Evolutionary conservation across 441 rosid genomes (phyloP).

Genomic region (Macaranga tanarius): DNA sequence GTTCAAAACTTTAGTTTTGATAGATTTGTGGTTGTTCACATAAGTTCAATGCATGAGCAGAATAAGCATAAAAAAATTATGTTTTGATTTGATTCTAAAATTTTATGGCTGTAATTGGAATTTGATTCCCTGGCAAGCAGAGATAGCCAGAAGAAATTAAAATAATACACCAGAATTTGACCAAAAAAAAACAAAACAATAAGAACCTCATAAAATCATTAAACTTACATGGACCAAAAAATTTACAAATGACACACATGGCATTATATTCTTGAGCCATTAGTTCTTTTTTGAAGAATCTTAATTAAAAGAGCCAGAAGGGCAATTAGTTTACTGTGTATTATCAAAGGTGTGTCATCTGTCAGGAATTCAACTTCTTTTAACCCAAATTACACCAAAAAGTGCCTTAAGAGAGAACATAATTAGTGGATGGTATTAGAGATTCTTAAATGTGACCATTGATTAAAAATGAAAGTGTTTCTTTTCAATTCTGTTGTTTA

Average conservation of each 20-base stretch:
- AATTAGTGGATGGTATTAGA: constrained; percentile 11
- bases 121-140: not conserved
- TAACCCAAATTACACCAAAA: not conserved
- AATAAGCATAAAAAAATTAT: too few species aligned
- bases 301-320: not conserved
- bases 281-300: constrained; percentile 10
- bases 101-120: constrained; percentile 4
- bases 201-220: constrained; percentile 4
- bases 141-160: not conserved
- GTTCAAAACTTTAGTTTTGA: too few species aligned
- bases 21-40: too few species aligned
- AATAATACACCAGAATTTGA: not conserved
- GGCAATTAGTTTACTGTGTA: not conserved
- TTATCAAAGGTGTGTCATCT: not conserved
- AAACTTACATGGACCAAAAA: constrained; percentile 1
- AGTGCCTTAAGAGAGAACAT: not conserved
- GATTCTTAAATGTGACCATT: constrained; percentile 2
- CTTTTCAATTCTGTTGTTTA: not conserved
- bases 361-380: not conserved
- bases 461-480: not conserved
- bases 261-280: not conserved
- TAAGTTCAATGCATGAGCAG: too few species aligned
- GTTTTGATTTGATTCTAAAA: too few species aligned
- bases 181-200: not conserved
- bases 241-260: not conserved